Percentiles rank a stretch among this genome's conserved stretches.
phyloP scores from a whole-genome alignment of 1,284 basidiomycete genomes.

The Coniferiporia sulphurascens region DNA sequence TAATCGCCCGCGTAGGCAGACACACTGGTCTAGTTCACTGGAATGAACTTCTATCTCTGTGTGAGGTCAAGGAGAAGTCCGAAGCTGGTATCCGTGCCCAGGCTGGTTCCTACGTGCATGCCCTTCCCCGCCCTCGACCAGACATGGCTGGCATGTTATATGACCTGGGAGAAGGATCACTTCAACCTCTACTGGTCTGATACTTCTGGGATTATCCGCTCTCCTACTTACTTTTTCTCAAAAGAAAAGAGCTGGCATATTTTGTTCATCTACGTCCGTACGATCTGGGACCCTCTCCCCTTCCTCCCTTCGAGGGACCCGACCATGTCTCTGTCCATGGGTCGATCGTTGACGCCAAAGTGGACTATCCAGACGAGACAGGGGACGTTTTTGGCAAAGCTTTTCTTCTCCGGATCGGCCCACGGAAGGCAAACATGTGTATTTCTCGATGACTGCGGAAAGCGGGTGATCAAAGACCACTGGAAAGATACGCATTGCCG shows the following conservation, averaged over 20 bases:
- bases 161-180: neutral
- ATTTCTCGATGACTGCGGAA: neutral
- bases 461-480: neutral
- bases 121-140: neutral
- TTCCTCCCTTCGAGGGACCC: neutral
- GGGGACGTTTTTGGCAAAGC: neutral
- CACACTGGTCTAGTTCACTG: no score
- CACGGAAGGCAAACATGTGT: slow-evolving; percentile 2
- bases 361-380: neutral
- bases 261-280: no score
- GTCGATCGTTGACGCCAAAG: neutral
- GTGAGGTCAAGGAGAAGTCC: no score
- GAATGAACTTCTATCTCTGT: no score
- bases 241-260: neutral
- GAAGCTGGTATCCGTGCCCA: no score
- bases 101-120: no score
- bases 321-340: no score
- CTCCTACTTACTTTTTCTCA: neutral
- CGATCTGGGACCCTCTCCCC: neutral
- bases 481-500: neutral
- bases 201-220: neutral
- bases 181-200: neutral
- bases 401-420: neutral
- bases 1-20: no score
- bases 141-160: neutral